Conservation (phyloP, 371 early-diverging fungal species). For the Catenaria anguillulae region DNA sequence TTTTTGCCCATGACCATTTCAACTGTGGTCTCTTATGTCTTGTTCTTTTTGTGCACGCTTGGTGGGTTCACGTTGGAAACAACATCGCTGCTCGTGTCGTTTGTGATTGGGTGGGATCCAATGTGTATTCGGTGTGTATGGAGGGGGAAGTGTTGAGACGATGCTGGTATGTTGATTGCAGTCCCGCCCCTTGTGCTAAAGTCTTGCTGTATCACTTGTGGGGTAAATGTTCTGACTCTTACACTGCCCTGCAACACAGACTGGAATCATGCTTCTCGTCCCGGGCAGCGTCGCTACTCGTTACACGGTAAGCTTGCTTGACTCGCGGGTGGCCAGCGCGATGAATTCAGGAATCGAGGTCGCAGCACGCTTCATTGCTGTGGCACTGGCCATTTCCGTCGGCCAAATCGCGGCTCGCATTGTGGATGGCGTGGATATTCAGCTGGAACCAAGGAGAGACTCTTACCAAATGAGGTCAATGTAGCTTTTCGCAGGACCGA, state of each 20-base stretch:
- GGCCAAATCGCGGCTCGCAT: neutral
- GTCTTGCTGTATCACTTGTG: too few relatives aligned
- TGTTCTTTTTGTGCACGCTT: neutral
- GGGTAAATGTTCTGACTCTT: too few relatives aligned
- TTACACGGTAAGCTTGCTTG: neutral
- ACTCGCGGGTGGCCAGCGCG: neutral
- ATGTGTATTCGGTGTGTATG: neutral
- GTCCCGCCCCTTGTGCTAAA: too few relatives aligned
- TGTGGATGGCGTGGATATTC: neutral
- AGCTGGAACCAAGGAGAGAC: neutral
- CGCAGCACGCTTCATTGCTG: neutral
- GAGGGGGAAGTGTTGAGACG: too few relatives aligned
- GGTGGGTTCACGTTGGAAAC: neutral
- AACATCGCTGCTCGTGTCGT: neutral
- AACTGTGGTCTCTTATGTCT: neutral
- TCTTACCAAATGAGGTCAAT: too few relatives aligned
- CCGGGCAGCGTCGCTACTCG: neutral
- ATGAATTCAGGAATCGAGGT: neutral
- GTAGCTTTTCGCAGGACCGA: too few relatives aligned
- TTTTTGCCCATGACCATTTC: neutral
- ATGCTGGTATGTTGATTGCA: too few relatives aligned
- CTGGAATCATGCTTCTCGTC: neutral
- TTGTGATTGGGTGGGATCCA: neutral
- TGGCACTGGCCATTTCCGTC: neutral
- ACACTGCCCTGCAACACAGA: too few relatives aligned